Percentiles rank a stretch among this genome's conserved stretches.
phyloP scores from a whole-genome alignment of 108 stramenopile species.

The Fistulifera pelliculosa region DNA sequence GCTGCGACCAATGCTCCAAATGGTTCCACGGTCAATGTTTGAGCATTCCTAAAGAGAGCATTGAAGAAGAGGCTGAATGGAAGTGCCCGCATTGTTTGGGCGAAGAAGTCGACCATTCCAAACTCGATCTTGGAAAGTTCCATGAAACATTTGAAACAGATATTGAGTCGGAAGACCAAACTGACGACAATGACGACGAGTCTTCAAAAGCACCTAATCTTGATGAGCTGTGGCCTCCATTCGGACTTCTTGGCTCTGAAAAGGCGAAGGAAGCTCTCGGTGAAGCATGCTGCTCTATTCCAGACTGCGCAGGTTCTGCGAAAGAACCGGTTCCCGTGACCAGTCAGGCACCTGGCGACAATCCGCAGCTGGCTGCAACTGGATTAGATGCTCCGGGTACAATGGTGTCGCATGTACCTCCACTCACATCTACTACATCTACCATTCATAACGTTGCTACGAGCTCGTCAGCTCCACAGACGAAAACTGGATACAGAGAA shows the following conservation, averaged over 20 bases:
- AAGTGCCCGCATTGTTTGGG: constrained; percentile 45
- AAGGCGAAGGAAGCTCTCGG: constrained; percentile 43
- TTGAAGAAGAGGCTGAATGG: constrained; percentile 40
- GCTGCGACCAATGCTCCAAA: constrained; percentile 72
- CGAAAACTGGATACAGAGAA: no score
- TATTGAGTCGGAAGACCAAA: neutral
- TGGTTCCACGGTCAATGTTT: constrained; percentile 88
- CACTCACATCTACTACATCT: no score
- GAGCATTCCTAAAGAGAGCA: constrained; percentile 29
- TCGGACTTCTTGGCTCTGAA: constrained; percentile 41
- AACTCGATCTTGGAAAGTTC: constrained; percentile 3
- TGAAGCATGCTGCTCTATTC: constrained; percentile 17
- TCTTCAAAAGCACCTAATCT: constrained; percentile 61
- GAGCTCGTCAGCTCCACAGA: no score
- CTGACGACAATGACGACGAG: constrained; percentile 6
- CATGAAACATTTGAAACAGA: constrained; percentile 12
- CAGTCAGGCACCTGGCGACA: no score
- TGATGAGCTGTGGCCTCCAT: constrained; percentile 59
- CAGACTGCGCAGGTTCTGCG: neutral
- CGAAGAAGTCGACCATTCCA: constrained; percentile 2
- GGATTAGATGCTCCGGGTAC: no score
- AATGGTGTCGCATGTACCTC: no score
- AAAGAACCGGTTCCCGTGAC: no score
- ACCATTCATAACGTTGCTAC: no score
- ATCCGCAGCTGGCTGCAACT: no score